Conservation (phyloP, 768 basidiomycete species). For the Russula virescens region DNA sequence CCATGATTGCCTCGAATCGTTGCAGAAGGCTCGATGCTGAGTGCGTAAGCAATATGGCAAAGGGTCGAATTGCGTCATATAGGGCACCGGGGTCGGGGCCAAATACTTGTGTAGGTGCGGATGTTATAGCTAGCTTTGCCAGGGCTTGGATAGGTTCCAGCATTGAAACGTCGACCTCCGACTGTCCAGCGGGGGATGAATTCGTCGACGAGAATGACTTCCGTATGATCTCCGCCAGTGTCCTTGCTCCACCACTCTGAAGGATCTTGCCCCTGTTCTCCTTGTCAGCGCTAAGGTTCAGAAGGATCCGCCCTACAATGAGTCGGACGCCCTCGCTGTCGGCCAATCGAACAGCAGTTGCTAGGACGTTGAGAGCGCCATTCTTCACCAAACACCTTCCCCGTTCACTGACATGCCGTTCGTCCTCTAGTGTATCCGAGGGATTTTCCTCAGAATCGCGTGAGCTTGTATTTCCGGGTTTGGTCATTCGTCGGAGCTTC, state of each 20-base stretch:
- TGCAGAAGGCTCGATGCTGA: constrained; percentile 68
- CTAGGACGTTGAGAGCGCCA: constrained; percentile 60
- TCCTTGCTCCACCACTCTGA: constrained; percentile 72
- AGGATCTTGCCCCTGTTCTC: constrained; percentile 71
- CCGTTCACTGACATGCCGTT: constrained; percentile 57
- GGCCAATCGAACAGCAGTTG: constrained; percentile 45
- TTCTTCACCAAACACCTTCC: constrained; percentile 51
- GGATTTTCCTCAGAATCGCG: constrained; percentile 14
- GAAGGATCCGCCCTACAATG: constrained; percentile 52
- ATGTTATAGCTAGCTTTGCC: constrained; percentile 89
- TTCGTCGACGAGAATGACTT: constrained; percentile 36
- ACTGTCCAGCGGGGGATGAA: constrained; percentile 24
- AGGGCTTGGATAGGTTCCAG: constrained; percentile 78
- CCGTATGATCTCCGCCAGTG: constrained; percentile 52
- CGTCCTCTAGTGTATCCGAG: constrained; percentile 47
- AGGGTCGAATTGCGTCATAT: constrained; percentile 78
- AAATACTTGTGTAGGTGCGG: constrained; percentile 86
- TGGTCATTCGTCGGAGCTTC: constrained; percentile 72
- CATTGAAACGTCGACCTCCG: constrained; percentile 38
- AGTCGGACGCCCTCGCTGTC: constrained; percentile 63
- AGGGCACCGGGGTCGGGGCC: constrained; percentile 74
- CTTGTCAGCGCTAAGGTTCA: constrained; percentile 72
- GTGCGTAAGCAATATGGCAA: constrained; percentile 68
- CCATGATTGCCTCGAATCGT: constrained; percentile 92
- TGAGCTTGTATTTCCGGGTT: constrained; percentile 25